These are phyloP conservation scores for Saturnispora bothae DNA, from an alignment of 805 yeast species.

Conservation along the genomic window DNA sequence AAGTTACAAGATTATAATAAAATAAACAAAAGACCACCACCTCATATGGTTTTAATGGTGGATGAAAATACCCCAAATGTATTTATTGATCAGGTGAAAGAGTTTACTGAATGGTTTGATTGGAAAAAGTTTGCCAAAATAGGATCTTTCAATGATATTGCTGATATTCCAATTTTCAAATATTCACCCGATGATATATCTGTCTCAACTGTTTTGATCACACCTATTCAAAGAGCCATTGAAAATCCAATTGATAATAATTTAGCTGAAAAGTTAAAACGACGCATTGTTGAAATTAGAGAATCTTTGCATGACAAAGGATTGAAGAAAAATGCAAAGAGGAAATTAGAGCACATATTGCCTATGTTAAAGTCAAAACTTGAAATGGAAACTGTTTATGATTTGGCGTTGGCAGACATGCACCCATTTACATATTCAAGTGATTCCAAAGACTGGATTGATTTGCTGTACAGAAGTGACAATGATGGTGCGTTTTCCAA, in stretches of 20 bases:
- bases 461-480: conserved; percentile 18
- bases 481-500: conserved; percentile 16
- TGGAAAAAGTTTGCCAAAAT: conserved; percentile 23
- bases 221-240: conserved; percentile 11
- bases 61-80: conserved; percentile 27
- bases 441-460: conserved; percentile 15
- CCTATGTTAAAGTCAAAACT: conserved; percentile 6
- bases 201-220: conserved; percentile 18
- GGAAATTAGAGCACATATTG: conserved; percentile 11
- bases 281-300: conserved; percentile 2
- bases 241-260: not conserved
- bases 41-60: conserved; percentile 22
- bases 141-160: conserved; percentile 18
- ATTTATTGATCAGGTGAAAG: conserved; percentile 41
- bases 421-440: conserved; percentile 18
- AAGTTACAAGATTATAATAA: conserved; percentile 25
- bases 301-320: not conserved
- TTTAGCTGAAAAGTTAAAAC: not conserved
- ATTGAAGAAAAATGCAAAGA: conserved; percentile 10
- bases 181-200: conserved; percentile 17
- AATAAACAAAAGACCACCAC: conserved; percentile 24
- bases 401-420: conserved; percentile 19
- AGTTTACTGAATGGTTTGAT: conserved; percentile 39
- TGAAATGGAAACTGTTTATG: conserved; percentile 1
- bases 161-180: conserved; percentile 17